Evolutionary conservation across 805 yeast genomes (phyloP).

Genomic region (Sugiyamaella qingdaonensis): DNA sequence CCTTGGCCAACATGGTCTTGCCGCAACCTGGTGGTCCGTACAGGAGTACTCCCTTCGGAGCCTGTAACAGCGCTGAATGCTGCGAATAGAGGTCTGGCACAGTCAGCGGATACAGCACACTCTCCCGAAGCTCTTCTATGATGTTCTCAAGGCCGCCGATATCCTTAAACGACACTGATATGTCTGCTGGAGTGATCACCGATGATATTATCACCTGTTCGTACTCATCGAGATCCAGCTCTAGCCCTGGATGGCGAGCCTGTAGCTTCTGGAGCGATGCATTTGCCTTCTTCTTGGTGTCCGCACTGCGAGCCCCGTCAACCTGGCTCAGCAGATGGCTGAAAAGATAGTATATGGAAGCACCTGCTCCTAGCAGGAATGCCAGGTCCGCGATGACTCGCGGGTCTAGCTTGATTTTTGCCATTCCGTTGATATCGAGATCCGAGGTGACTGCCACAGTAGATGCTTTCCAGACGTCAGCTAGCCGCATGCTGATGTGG

Average conservation of each 20-base stretch:
- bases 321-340: conserved; percentile 41
- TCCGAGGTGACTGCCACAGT: not conserved
- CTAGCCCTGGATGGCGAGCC: conserved; percentile 53
- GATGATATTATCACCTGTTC: conserved; percentile 74
- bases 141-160: conserved; percentile 85
- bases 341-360: conserved; percentile 63
- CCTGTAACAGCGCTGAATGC: conserved; percentile 66
- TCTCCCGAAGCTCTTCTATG: conserved; percentile 79
- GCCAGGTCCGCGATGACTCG: conserved; percentile 41
- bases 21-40: conserved; percentile 99
- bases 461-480: not conserved
- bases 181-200: conserved; percentile 81
- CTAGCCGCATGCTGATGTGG: not conserved
- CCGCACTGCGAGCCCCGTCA: conserved; percentile 47
- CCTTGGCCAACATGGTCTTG: conserved; percentile 95
- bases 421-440: not conserved
- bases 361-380: conserved; percentile 57
- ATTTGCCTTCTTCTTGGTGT: conserved; percentile 56
- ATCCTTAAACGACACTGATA: conserved; percentile 67
- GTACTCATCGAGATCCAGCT: conserved; percentile 57
- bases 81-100: conserved; percentile 67
- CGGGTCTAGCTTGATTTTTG: conserved; percentile 19
- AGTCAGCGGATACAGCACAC: conserved; percentile 82
- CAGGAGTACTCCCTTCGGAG: conserved; percentile 90
- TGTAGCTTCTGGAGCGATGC: conserved; percentile 56